Conservation (phyloP, 2,329 filamentous ascomycete genomes). For the Ceratocystis cubensis region DNA sequence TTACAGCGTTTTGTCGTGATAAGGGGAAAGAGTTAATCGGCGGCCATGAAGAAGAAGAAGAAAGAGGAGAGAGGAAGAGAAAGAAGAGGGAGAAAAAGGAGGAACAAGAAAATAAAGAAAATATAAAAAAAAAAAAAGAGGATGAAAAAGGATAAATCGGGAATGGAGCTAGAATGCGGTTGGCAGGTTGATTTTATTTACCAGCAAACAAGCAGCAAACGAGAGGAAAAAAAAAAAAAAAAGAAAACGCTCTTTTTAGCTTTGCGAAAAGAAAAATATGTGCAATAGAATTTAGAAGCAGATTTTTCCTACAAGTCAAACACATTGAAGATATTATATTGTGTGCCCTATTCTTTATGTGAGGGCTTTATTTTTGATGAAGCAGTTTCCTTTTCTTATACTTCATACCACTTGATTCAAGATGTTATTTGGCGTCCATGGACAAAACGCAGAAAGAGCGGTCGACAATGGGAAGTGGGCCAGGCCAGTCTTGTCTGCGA, state of each 20-base stretch:
- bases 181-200: conserved; percentile 4
- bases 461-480: not conserved
- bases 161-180: conserved; percentile 12
- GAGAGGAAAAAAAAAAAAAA: not conserved
- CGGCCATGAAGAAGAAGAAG: conserved; percentile 12
- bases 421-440: too few species aligned
- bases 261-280: too few species aligned
- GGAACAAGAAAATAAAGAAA: not conserved
- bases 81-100: not conserved
- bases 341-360: not conserved
- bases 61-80: conserved; percentile 6
- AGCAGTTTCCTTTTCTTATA: not conserved
- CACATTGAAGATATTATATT: not conserved
- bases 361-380: not conserved
- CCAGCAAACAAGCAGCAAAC: not conserved
- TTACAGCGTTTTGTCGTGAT: not conserved
- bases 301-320: too few species aligned
- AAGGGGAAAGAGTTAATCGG: conserved; percentile 1
- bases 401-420: too few species aligned
- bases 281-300: too few species aligned
- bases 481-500: not conserved
- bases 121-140: not conserved
- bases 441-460: not conserved
- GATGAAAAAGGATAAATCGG: conserved; percentile 8
- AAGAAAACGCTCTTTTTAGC: too few species aligned